Percentiles rank a stretch among this genome's conserved stretches.
phyloP scores from a whole-genome alignment of 1,139 yeast species.

The Pichia sp. region DNA sequence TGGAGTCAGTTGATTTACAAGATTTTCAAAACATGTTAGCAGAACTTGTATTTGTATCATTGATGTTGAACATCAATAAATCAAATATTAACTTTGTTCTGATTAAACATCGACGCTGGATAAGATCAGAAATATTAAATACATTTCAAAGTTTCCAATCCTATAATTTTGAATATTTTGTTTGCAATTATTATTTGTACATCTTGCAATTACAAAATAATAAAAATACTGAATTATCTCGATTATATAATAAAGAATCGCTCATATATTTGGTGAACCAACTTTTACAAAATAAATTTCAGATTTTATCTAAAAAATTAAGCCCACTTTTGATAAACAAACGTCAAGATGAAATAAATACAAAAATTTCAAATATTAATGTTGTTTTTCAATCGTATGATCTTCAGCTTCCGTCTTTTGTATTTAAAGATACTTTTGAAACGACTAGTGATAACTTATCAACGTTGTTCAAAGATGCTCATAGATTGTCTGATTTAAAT shows the following conservation, averaged over 20 bases:
- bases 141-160: slow-evolving; percentile 6
- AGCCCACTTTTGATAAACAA: background rate
- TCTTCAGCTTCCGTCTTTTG: slow-evolving; percentile 6
- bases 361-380: slow-evolving; percentile 6
- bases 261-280: background rate
- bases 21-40: slow-evolving; percentile 5
- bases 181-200: slow-evolving; percentile 2
- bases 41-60: slow-evolving; percentile 3
- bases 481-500: background rate
- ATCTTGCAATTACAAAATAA: background rate
- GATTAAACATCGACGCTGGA: slow-evolving; percentile 4
- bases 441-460: too few species aligned
- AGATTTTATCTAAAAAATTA: background rate
- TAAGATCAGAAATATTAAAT: slow-evolving; percentile 2
- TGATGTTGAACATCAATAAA: background rate
- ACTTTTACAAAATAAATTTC: slow-evolving; percentile 1
- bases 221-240: background rate
- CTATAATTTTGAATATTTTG: slow-evolving; percentile 6
- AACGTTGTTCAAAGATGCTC: background rate
- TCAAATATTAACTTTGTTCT: background rate
- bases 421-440: background rate
- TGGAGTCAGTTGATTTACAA: background rate
- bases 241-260: slow-evolving; percentile 1
- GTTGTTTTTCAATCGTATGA: slow-evolving; percentile 1
- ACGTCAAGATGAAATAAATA: background rate